Conservation (phyloP, 192 early-diverging fungal species). For the Geosiphon pyriformis region DNA sequence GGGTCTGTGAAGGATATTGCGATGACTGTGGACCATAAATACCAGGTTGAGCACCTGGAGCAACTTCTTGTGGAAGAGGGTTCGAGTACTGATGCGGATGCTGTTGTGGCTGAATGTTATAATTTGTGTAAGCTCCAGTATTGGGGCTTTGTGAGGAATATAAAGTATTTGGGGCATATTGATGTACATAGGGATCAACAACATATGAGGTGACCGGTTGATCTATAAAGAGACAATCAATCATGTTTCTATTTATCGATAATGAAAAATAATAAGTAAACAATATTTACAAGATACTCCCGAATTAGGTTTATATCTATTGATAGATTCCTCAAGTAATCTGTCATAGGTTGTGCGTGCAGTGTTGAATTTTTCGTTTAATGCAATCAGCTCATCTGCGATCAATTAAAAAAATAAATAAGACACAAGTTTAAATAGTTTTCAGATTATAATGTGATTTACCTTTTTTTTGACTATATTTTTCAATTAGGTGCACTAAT, state of each 20-base stretch:
- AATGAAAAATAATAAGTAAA: not conserved
- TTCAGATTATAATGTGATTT: slow-evolving; percentile 8
- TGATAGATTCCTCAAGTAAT: slow-evolving; percentile 61
- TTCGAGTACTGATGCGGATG: slow-evolving; percentile 20
- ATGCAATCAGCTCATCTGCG: slow-evolving; percentile 63
- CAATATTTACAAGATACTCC: slow-evolving; percentile 12
- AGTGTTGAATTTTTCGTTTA: slow-evolving; percentile 69
- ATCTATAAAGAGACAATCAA: not conserved
- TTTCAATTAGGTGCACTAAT: slow-evolving; percentile 80
- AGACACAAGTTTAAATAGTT: not conserved
- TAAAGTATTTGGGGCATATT: too few species aligned
- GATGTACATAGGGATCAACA: too few species aligned
- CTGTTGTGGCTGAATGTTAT: slow-evolving; percentile 19
- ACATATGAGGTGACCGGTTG: not conserved
- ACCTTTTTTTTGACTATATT: slow-evolving; percentile 80
- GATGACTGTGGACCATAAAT: too few species aligned
- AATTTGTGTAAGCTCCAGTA: slow-evolving; percentile 2
- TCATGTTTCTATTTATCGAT: not conserved
- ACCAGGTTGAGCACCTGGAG: too few species aligned
- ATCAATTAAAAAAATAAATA: not conserved
- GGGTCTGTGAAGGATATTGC: too few species aligned
- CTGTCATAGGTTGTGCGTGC: slow-evolving; percentile 70
- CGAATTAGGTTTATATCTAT: slow-evolving; percentile 43
- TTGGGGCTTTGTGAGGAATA: not conserved
- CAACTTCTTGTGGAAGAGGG: too few species aligned